phyloP scores from a whole-genome alignment of 306 rosid species.

The Dryas alaskensis region DNA sequence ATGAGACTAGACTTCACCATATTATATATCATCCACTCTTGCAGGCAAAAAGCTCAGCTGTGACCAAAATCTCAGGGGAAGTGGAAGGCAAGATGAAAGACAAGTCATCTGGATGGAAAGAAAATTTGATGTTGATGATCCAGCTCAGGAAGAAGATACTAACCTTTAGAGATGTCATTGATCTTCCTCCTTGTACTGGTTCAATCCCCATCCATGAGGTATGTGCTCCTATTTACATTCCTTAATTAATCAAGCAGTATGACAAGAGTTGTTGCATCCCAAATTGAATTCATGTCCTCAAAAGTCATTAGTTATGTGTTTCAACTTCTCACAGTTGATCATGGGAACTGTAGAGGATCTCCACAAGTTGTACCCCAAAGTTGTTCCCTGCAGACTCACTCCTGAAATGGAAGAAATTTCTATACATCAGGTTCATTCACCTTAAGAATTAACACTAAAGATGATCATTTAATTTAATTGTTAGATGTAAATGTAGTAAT shows the following conservation, averaged over 20 bases:
- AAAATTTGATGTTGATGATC: slow-evolving; percentile 15
- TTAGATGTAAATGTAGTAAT: background rate
- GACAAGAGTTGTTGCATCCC: too few relatives aligned
- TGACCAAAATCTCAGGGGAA: slow-evolving; percentile 4
- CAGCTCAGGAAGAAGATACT: slow-evolving; percentile 34
- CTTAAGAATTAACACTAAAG: too few relatives aligned
- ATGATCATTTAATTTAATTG: background rate
- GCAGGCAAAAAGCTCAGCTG: slow-evolving; percentile 18
- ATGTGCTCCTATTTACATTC: too few relatives aligned
- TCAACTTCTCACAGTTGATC: slow-evolving; percentile 26
- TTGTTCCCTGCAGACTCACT: slow-evolving; percentile 14
- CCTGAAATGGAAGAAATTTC: slow-evolving; percentile 18
- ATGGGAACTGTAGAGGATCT: slow-evolving; percentile 37
- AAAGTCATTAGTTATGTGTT: too few relatives aligned
- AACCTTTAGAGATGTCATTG: slow-evolving; percentile 31
- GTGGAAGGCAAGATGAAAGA: background rate
- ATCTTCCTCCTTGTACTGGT: slow-evolving; percentile 36
- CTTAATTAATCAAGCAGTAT: too few relatives aligned
- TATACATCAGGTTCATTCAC: slow-evolving; percentile 28
- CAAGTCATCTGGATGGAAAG: slow-evolving; percentile 17
- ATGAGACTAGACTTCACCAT: too few relatives aligned
- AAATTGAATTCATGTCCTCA: too few relatives aligned
- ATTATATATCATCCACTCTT: background rate
- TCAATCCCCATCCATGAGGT: slow-evolving; percentile 32
- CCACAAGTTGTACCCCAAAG: slow-evolving; percentile 40